These are phyloP conservation scores for Xylaria acuta DNA, from an alignment of 495 filamentous ascomycete species.

Conservation along the genomic window DNA sequence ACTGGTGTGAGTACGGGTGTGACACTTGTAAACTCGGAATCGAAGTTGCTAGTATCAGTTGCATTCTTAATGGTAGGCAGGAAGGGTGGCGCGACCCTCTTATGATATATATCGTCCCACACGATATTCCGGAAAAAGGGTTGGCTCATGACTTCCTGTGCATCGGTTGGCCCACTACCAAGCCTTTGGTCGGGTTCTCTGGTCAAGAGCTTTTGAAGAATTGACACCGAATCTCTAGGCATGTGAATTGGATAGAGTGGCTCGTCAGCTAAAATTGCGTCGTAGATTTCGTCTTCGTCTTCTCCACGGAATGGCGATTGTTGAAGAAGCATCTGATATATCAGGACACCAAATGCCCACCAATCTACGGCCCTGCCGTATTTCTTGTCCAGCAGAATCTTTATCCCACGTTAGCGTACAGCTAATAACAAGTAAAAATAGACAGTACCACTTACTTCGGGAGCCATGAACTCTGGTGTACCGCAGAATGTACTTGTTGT, in stretches of 20 bases:
- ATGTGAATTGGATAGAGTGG: constrained; percentile 99
- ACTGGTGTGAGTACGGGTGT: constrained; percentile 97
- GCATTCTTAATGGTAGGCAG: constrained; percentile 84
- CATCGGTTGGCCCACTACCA: constrained; percentile 94
- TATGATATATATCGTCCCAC: constrained; percentile 98
- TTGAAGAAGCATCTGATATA: constrained; percentile 99
- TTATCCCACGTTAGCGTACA: constrained; percentile 25
- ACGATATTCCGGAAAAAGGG: constrained; percentile 97
- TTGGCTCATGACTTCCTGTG: constrained; percentile 98
- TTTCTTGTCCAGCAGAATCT: constrained; percentile 98
- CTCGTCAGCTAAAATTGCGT: constrained; percentile 97
- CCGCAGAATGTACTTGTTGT: constrained; percentile 99
- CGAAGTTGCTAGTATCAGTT: constrained; percentile 99
- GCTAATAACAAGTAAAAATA: background rate
- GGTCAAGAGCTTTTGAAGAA: constrained; percentile 96
- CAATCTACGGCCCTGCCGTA: constrained; percentile 99
- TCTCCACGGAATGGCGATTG: constrained; percentile 99
- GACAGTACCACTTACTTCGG: constrained; percentile 70
- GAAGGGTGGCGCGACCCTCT: constrained; percentile 88
- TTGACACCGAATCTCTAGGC: constrained; percentile 96
- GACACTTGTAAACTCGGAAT: constrained; percentile 97
- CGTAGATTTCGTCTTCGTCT: constrained; percentile 99
- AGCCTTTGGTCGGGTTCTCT: constrained; percentile 92
- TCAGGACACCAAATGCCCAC: constrained; percentile 99
- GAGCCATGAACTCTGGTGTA: constrained; percentile 99